These are phyloP conservation scores for Schoenoplectus tabernaemontani DNA, from an alignment of 202 grass and related monocot genomes.

Conservation along the genomic window DNA sequence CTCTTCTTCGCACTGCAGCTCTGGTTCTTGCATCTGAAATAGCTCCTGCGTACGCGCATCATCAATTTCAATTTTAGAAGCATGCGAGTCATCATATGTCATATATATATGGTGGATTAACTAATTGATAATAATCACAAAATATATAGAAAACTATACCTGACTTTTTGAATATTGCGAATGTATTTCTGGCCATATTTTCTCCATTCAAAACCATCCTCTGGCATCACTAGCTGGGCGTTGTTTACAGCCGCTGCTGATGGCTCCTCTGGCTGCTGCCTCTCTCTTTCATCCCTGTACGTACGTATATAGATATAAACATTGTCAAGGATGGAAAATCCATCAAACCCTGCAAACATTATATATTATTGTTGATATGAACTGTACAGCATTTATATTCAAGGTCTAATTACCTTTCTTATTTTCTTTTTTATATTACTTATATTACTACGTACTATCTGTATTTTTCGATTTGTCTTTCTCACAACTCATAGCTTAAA, in stretches of 20 bases:
- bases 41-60: constrained; percentile 57
- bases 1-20: constrained; percentile 62
- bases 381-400: too few relatives aligned
- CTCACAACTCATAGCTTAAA: too few relatives aligned
- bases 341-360: too few relatives aligned
- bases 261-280: neutral
- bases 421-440: too few relatives aligned
- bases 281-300: constrained; percentile 18
- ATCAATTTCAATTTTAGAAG: too few relatives aligned
- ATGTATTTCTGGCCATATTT: constrained; percentile 94
- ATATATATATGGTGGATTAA: too few relatives aligned
- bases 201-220: constrained; percentile 75
- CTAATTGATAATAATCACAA: too few relatives aligned
- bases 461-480: too few relatives aligned
- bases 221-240: constrained; percentile 32
- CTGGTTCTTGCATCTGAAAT: constrained; percentile 67
- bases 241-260: neutral
- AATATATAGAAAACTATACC: constrained; percentile 31
- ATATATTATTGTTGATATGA: too few relatives aligned
- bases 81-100: too few relatives aligned
- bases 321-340: neutral
- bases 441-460: too few relatives aligned
- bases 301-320: neutral
- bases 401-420: too few relatives aligned
- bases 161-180: constrained; percentile 53